Conservation (phyloP, 805 yeast species). For the Zygotorulaspora chibaensis region DNA sequence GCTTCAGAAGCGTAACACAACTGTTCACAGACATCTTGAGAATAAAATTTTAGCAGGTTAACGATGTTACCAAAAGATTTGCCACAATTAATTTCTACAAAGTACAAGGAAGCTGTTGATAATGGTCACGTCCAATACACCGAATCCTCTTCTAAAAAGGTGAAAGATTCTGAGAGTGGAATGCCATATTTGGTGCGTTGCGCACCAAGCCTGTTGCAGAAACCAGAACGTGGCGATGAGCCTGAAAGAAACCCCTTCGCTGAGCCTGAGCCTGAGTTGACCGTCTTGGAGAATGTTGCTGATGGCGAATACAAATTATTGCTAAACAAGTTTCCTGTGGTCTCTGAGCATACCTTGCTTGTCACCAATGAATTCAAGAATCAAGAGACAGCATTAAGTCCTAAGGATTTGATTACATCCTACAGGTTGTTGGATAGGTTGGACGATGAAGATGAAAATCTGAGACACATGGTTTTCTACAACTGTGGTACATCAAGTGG, state of each 20-base stretch:
- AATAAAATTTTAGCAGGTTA: too few relatives aligned
- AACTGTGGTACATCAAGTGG: constrained; percentile 88
- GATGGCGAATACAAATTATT: constrained; percentile 55
- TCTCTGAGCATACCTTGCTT: constrained; percentile 71
- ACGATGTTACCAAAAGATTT: constrained; percentile 39
- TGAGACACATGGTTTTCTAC: constrained; percentile 73
- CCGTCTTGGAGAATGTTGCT: constrained; percentile 49
- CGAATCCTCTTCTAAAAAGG: constrained; percentile 39
- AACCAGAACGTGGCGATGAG: constrained; percentile 38
- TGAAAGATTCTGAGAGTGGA: constrained; percentile 31
- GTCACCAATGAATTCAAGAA: constrained; percentile 70
- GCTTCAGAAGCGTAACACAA: too few relatives aligned
- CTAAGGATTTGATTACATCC: constrained; percentile 61
- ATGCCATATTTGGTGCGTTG: constrained; percentile 34
- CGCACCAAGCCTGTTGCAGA: constrained; percentile 34
- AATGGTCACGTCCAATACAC: constrained; percentile 48
- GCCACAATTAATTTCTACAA: constrained; percentile 33
- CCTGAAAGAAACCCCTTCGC: constrained; percentile 63
- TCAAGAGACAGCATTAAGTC: constrained; percentile 68
- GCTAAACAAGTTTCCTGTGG: constrained; percentile 83
- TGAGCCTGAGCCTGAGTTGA: constrained; percentile 71
- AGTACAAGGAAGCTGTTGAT: constrained; percentile 47
- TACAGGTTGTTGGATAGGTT: constrained; percentile 50
- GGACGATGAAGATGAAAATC: constrained; percentile 38
- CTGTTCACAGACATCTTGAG: too few relatives aligned